phyloP scores from a whole-genome alignment of 169 alveolate species.

The Pseudocohnilembus persalinus region DNA sequence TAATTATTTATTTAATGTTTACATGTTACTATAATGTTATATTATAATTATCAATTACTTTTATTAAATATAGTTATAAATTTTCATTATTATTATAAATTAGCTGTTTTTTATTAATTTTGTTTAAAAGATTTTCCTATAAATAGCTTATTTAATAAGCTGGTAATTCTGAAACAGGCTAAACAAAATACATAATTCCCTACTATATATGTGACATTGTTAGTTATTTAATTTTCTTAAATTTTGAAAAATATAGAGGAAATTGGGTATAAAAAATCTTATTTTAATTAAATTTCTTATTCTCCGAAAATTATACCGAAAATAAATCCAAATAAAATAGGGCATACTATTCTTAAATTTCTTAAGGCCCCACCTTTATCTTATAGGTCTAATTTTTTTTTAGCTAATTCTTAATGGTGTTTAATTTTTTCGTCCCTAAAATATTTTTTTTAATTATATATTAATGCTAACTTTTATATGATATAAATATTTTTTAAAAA shows the following conservation, averaged over 20 bases:
- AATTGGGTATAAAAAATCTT: background rate
- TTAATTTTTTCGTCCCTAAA: background rate
- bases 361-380: background rate
- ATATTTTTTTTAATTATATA: no score
- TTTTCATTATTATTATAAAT: no score
- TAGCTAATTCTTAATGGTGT: no score
- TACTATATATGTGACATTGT: no score
- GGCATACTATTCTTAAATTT: background rate
- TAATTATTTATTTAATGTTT: no score
- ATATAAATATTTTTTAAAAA: no score
- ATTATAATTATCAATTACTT: background rate
- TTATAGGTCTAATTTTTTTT: background rate
- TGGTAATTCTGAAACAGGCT: background rate
- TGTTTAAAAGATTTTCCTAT: no score
- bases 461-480: no score
- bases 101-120: no score
- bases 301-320: background rate
- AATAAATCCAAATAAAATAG: background rate
- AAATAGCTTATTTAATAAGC: background rate
- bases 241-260: no score
- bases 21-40: background rate
- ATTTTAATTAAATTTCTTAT: no score
- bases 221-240: background rate
- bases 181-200: background rate
- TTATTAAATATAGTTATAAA: no score